Conservation (phyloP, 441 rosid genomes). For the Biscutella laevigata region DNA sequence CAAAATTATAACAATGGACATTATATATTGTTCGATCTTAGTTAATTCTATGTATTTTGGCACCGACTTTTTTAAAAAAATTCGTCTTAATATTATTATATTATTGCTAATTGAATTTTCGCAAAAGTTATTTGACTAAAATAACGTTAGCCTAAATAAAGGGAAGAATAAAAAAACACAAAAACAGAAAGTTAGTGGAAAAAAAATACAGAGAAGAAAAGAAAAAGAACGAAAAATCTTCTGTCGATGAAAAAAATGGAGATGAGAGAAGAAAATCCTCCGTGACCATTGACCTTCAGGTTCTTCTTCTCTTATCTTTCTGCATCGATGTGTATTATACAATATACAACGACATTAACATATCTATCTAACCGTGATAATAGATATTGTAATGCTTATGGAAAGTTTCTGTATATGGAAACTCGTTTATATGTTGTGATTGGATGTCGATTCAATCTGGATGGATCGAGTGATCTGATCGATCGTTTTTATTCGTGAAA, state of each 20-base stretch:
- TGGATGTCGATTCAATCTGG: neutral
- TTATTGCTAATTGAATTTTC: neutral
- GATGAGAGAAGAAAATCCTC: conserved; percentile 28
- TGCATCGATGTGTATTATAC: neutral
- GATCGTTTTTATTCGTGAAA: neutral
- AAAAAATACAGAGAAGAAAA: neutral
- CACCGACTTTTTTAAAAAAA: conserved; percentile 17
- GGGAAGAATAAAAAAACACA: neutral
- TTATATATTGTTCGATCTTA: neutral
- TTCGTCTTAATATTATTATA: neutral
- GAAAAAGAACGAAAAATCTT: conserved; percentile 6
- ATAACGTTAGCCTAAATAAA: conserved; percentile 5
- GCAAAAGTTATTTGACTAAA: neutral
- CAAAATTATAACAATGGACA: neutral
- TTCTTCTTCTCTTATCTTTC: conserved; percentile 20
- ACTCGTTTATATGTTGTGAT: neutral
- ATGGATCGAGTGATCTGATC: conserved; percentile 1
- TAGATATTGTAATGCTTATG: conserved; percentile 5
- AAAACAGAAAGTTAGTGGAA: neutral
- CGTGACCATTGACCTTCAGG: conserved; percentile 25
- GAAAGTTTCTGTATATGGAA: conserved; percentile 11
- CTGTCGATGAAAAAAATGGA: conserved; percentile 25
- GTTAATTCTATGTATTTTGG: neutral
- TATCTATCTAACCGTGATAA: neutral
- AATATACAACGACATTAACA: neutral